Base-by-base conservation (phyloP, 116 monocot genomes). In the Papilionanthe hybrid region DNA sequence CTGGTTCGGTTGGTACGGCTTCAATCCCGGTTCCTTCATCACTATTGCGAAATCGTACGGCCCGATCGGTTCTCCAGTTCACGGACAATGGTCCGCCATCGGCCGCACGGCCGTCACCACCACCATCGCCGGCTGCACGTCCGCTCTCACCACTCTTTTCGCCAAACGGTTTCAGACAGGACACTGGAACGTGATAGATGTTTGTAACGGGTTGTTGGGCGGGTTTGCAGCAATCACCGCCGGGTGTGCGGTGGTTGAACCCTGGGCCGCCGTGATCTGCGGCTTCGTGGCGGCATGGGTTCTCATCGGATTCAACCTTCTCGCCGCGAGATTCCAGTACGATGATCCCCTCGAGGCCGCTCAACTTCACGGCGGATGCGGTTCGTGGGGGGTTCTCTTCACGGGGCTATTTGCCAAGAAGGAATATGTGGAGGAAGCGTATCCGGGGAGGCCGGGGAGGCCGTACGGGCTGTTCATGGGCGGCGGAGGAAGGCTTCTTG, bases 1-100 rank as follows among this genome's bases (percentile, higher is more conserved):
- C 65, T 88, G 91, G 88, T 88, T 88, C 81, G 88, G 86, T 3
- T 88, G 91, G 91, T 91, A 88, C 84, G 91, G 91, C 11, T 90
- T 90, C 88, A 90, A 90, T 75, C 91, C 91, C 0, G 91, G 91
- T 4, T 86, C 84, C 18, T 88, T 91, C 80, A 47, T 76, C 73
- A 76, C 18, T 12, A 91, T 89, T 66, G 50, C 56, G 57, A 81
- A 82, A 29, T 56, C 77, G 20, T 86, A 84, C 78, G 84, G 83
- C 17, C 76, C 83, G 0, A 32, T 63, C 8, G 88, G 85, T 0
- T 55, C 66, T 5, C 49, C 28, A 23, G 23, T 85, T 41, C 22
- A 83, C 65, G 86, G 89, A 1, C 89, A 89, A 74, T 89, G 89
- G 89, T 89, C 89, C 10, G 89, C 87, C 42, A 85, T 87, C 2